Base-by-base conservation (phyloP, 768 basidiomycete species). In the Lyophyllum shimeji region DNA sequence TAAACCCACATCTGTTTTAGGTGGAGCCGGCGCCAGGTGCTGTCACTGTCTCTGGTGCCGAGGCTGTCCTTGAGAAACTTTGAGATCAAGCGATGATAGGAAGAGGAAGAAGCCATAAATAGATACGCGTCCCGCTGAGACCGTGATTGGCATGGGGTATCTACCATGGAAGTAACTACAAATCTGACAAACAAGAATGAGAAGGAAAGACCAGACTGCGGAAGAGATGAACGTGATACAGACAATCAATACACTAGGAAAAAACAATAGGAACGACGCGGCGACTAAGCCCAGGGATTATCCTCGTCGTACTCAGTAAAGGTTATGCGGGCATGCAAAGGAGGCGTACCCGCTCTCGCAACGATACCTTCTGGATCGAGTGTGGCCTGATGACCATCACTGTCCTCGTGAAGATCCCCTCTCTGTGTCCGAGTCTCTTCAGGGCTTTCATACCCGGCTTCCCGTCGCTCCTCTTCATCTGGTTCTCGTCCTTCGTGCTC, bases 201-300 rank as follows among this genome's bases (percentile, higher is more conserved):
- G 56, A 57, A 61, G 46, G 46, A 51, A 23, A 33, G 44, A 33
- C 52, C 57, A 44, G 53, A n/a, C n/a, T n/a, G 60, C 56, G 27
- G 46, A 20, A 56, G 13, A 59, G 34, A 40, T 20, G 29, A 48
- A 43, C 25, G 29, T 29, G 46, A 59, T 57, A 57, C 31, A 59
- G 11, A 48, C 11, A 37, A 29, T 45, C 9, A 20, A 52, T 52
- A 44, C 25, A 18, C 13, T 29, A 13, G 27, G 13, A 21, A 47
- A 18, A 25, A 49, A 50, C 45, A 46, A 20, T 15, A 18, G n/a
- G 15, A 42, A 20, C 46, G 57, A 13, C 1, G 23, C n/a, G 20
- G 67, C 70, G 20, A 68, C 70, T 60, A 82, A 51, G 76, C 81
- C 84, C 84, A 86, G 12, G 84, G 84, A 65, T 86, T 86, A 64